A percentile compares a stretch with the other conserved stretches of the same genome.
Evolutionary conservation across 1,139 yeast genomes (phyloP).

Genomic region (Diutina neorugosa): DNA sequence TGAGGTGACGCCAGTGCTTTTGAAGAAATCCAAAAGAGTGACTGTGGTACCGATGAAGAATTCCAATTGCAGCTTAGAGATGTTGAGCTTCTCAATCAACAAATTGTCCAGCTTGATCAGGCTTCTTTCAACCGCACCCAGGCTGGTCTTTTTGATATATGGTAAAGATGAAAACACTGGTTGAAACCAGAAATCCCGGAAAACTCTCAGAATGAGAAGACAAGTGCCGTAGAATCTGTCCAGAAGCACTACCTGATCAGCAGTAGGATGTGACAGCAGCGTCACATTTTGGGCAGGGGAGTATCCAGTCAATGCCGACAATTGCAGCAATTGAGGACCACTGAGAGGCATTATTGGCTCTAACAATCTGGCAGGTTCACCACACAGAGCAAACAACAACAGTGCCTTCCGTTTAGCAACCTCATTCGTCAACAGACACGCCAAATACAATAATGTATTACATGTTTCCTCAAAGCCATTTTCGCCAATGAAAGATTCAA

Average conservation of each 20-base stretch:
- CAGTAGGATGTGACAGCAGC: not conserved
- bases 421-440: conserved; percentile 61
- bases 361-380: conserved; percentile 38
- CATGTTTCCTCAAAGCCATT: conserved; percentile 64
- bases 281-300: not conserved
- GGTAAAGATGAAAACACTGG: conserved; percentile 47
- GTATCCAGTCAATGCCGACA: not conserved
- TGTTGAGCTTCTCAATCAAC: conserved; percentile 11
- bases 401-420: conserved; percentile 35
- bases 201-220: conserved; percentile 61
- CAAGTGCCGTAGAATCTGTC: conserved; percentile 92
- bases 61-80: conserved; percentile 9
- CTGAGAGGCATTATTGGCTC: conserved; percentile 9
- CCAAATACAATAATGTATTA: conserved; percentile 71
- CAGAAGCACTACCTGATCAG: conserved; percentile 28
- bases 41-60: conserved; percentile 10
- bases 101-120: conserved; percentile 37
- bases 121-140: conserved; percentile 21
- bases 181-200: conserved; percentile 67
- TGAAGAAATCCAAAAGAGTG: conserved; percentile 10
- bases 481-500: conserved; percentile 36
- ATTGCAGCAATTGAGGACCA: not conserved
- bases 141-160: conserved; percentile 28
- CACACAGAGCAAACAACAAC: conserved; percentile 40
- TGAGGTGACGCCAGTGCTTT: conserved; percentile 18